Conservation (phyloP, 306 rosid species). For the Sindora glabra region DNA sequence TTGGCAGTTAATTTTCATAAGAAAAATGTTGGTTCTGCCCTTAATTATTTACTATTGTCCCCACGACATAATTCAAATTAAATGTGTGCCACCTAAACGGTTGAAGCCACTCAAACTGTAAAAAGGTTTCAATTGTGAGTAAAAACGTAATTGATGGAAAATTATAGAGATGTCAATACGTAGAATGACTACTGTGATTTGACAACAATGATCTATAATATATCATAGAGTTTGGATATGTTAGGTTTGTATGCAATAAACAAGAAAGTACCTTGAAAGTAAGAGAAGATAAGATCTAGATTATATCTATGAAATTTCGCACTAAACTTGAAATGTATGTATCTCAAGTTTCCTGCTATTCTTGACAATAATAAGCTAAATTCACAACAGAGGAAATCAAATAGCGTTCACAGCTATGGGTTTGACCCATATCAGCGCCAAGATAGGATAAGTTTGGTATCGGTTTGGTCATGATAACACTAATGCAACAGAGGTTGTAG, state of each 20-base stretch:
- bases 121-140: too few relatives aligned
- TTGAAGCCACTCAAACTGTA: too few relatives aligned
- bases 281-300: not conserved
- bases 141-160: too few relatives aligned
- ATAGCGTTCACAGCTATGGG: not conserved
- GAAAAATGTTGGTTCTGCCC: too few relatives aligned
- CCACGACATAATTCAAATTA: too few relatives aligned
- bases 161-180: too few relatives aligned
- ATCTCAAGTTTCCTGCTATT: not conserved
- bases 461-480: not conserved
- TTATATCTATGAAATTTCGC: slow-evolving; percentile 3
- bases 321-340: slow-evolving; percentile 10
- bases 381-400: not conserved
- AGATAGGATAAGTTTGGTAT: not conserved
- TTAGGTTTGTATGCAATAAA: not conserved
- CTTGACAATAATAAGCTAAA: slow-evolving; percentile 12
- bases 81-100: too few relatives aligned
- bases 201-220: too few relatives aligned
- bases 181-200: too few relatives aligned
- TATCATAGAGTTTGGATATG: not conserved
- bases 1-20: too few relatives aligned
- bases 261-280: not conserved
- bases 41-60: too few relatives aligned
- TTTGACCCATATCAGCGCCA: not conserved
- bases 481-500: not conserved